phyloP scores from a whole-genome alignment of 2,329 filamentous ascomycete genomes.

The Clonostachys rhizophaga region DNA sequence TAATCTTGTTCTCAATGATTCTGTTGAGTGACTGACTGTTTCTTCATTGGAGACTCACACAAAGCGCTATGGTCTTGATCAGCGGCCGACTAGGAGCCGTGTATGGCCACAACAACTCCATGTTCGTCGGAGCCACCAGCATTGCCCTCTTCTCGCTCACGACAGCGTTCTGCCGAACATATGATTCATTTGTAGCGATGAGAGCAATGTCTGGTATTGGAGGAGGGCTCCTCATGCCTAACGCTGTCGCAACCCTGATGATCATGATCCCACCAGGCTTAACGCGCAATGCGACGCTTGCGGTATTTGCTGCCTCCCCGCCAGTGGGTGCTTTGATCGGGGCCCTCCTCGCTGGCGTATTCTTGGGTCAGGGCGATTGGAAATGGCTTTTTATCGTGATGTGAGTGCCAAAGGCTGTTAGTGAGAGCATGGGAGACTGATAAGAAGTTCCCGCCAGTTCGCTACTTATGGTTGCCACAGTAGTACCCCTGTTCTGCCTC shows the following conservation, averaged over 20 bases:
- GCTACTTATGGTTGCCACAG: conserved; percentile 1
- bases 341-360: conserved; percentile 29
- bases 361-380: conserved; percentile 8
- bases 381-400: conserved; percentile 1
- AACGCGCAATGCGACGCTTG: conserved; percentile 36
- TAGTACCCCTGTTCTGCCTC: conserved; percentile 1
- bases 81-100: conserved; percentile 46
- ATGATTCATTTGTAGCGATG: conserved; percentile 32
- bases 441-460: not conserved
- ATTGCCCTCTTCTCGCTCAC: conserved; percentile 36
- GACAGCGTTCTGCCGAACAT: conserved; percentile 35
- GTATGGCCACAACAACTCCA: conserved; percentile 43
- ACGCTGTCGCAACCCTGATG: conserved; percentile 43
- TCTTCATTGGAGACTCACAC: conserved; percentile 29
- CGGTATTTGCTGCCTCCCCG: conserved; percentile 38
- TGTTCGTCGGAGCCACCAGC: conserved; percentile 35
- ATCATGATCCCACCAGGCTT: conserved; percentile 40
- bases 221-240: conserved; percentile 44
- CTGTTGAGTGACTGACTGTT: not conserved
- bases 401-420: not conserved
- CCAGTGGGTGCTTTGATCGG: conserved; percentile 40
- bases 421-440: not conserved
- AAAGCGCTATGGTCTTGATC: conserved; percentile 47
- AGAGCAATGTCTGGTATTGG: conserved; percentile 42
- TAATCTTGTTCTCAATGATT: not conserved